Base-by-base conservation (phyloP, 2,329 filamentous ascomycete genomes). In the Fusarium sp. region DNA sequence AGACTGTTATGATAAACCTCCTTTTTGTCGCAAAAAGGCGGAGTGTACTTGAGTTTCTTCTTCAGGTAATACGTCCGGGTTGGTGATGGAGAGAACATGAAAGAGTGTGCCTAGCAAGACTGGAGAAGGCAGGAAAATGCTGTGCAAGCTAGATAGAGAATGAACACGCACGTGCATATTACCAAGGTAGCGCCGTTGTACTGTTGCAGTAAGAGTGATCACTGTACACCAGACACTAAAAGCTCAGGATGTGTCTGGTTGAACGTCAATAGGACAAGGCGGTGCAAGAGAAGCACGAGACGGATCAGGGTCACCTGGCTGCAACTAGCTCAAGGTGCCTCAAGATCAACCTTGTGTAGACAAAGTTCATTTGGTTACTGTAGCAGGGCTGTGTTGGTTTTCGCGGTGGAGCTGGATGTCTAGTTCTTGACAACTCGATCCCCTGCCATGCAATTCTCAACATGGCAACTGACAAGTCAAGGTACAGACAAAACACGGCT, bases 251-350 rank as follows among this genome's bases (percentile, higher is more conserved):
- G 11, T 51, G 53, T 44, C 47, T 59, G 21, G 52, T 32, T 41
- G 7, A 39, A 45, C 11, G 14, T 29, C 27, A 35, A 42, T 35
- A 23, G 48, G 31, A 63, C 56, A 57, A 47, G 52, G 44, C 56
- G 53, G 61, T 65, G 53, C 61, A 61, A 32, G 15, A 49, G 38
- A 42, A 47, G 23, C 48, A 35, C 56, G 31, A 53, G 46, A 57
- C 37, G 14, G 14, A 27, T 21, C 25, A 3, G 46, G 13, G 21
- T 46, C 48, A 47, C 58, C 46, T 25, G 23, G 23, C 23, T 50
- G 41, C 19, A 25, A 27, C 33, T 32, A n/a, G 10, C 29, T 48
- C 35, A 15, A 39, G 52, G 31, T 46, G 45, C 43, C 35, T 65
- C 36, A 13, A 41, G 10, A 38, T 48, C 45, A 51, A 36, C 57